Conservation (phyloP, 2,329 filamentous ascomycete genomes). For the Exserohilum turcica region DNA sequence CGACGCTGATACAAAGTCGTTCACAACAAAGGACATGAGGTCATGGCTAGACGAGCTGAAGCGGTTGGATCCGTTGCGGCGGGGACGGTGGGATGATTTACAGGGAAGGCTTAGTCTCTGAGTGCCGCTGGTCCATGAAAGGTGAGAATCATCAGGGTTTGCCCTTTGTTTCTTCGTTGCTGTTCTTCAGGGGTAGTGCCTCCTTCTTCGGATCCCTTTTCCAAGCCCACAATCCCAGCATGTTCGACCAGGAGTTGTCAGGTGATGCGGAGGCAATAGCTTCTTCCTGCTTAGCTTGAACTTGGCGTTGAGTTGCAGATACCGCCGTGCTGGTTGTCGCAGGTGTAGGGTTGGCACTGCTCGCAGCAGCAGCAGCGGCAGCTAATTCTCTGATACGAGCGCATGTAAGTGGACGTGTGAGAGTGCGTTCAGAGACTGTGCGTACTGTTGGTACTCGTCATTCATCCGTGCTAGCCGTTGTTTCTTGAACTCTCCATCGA, state of each 20-base stretch:
- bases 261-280: constrained; percentile 10
- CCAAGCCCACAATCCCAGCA: constrained; percentile 44
- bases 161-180: constrained; percentile 62
- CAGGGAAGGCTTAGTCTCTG: constrained; percentile 55
- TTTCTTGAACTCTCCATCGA: constrained; percentile 43
- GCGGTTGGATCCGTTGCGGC: constrained; percentile 73
- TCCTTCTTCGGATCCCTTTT: constrained; percentile 44
- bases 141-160: constrained; percentile 56
- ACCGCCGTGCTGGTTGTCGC: constrained; percentile 17
- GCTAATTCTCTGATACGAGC: constrained; percentile 27
- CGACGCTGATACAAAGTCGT: constrained; percentile 46
- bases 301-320: too few species aligned
- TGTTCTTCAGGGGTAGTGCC: constrained; percentile 62
- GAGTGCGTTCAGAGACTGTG: background rate
- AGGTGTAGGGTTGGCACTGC: constrained; percentile 19
- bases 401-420: constrained; percentile 21
- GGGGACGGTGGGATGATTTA: constrained; percentile 76
- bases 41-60: constrained; percentile 67
- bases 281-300: constrained; percentile 16
- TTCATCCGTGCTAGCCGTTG: constrained; percentile 38
- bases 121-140: constrained; percentile 6
- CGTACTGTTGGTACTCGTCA: constrained; percentile 43
- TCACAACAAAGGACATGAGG: constrained; percentile 53
- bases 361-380: constrained; percentile 28
- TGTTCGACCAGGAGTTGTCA: constrained; percentile 33